Base-by-base conservation (phyloP, 2,329 filamentous ascomycete genomes). In the Chrysoporthe cubensis region DNA sequence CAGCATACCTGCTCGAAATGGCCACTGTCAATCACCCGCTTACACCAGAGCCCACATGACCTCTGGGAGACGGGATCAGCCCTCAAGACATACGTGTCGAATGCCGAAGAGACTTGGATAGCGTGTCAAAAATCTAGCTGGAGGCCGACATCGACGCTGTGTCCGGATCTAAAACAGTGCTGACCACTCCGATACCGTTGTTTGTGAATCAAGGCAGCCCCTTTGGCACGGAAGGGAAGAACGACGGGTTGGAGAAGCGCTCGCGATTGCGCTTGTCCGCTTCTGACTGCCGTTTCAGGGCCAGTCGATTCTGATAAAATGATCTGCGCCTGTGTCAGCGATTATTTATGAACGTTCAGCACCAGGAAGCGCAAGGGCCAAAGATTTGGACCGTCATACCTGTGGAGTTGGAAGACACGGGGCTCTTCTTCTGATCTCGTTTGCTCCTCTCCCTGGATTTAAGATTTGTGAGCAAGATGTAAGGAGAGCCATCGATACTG, bases 171-270 rank as follows among this genome's bases (percentile, higher is more conserved):
- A 32, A n/a, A 16, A 8, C 40, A 40, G 5, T 26, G 37, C n/a
- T 60, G n/a, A 42, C n/a, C 40, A 21, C 37, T 32, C 16, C 34
- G 18, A 44, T 14, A 43, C 37, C 57, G 21, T 16, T 8, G 21
- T 21, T 44, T 13, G 57, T 26, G n/a, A n/a, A 13, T 60, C 40
- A 78, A 0, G 85, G 85, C 8, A 81, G 74, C 52, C 86, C 86
- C 63, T 87, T 91, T 2, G 95, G 95, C 0, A 96, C 93, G 54
- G 92, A 91, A 1, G 96, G 96, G 75, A 98, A 98, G 68, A 91
- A 87, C 37, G 85, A 87, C 1, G 93, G 92, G 75, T 94, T 91
- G 71, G 88, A 90, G 69, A 97, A 78, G 57, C 93, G 88, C 77
- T 97, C 93, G 56, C 90, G 88, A 75, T 95, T 96, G 64, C 91